These are phyloP conservation scores for Sclerotinia trifoliorum DNA, from an alignment of 2,329 filamentous ascomycete species.

Conservation along the genomic window DNA sequence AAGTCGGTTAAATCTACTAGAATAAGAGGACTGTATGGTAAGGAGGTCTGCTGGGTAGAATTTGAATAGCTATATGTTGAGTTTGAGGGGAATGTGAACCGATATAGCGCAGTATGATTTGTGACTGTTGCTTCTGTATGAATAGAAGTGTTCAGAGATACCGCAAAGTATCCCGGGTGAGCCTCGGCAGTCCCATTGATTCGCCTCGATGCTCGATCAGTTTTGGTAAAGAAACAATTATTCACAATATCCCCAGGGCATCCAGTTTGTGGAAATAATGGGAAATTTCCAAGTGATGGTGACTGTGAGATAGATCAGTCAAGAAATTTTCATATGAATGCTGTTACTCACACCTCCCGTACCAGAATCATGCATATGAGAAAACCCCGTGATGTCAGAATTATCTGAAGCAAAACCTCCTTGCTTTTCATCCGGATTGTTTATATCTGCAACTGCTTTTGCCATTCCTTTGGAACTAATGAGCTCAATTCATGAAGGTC, in stretches of 20 bases:
- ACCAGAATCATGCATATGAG: slow-evolving; percentile 46
- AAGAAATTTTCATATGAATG: not conserved
- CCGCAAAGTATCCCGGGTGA: slow-evolving; percentile 63
- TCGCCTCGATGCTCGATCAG: slow-evolving; percentile 44
- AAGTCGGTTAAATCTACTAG: slow-evolving; percentile 66
- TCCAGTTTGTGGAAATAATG: slow-evolving; percentile 64
- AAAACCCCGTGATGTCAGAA: slow-evolving; percentile 41
- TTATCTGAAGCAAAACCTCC: slow-evolving; percentile 54
- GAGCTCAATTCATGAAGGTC: slow-evolving; percentile 27
- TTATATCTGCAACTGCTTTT: slow-evolving; percentile 56
- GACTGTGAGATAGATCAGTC: slow-evolving; percentile 28
- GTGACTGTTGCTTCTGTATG: slow-evolving; percentile 66
- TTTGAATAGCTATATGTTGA: slow-evolving; percentile 34
- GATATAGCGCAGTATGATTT: slow-evolving; percentile 64
- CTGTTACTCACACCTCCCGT: slow-evolving; percentile 42
- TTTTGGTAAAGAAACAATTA: slow-evolving; percentile 58
- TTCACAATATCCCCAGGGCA: slow-evolving; percentile 63
- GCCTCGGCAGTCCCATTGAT: slow-evolving; percentile 53
- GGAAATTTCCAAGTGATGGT: slow-evolving; percentile 70
- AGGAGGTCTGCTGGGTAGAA: slow-evolving; percentile 1
- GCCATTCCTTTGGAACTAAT: slow-evolving; percentile 42
- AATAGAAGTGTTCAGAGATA: slow-evolving; percentile 58
- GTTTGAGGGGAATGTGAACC: slow-evolving; percentile 57
- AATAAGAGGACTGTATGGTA: slow-evolving; percentile 55
- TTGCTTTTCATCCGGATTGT: slow-evolving; percentile 50